These are phyloP conservation scores for Boletus patriciae DNA, from an alignment of 768 basidiomycete species.

Conservation along the genomic window DNA sequence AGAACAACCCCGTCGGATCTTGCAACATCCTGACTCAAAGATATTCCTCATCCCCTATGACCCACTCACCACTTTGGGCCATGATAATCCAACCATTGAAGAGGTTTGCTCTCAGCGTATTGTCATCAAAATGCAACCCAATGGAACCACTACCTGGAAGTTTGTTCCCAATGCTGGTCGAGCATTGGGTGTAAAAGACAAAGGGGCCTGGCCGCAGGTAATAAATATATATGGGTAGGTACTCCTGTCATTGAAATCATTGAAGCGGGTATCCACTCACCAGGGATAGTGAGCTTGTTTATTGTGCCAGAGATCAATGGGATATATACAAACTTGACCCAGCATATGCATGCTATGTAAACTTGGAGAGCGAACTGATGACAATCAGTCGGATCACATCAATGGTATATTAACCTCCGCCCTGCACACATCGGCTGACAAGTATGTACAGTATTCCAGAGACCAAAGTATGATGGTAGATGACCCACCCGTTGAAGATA, in stretches of 20 bases:
- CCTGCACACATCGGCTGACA: not conserved
- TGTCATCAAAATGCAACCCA: not conserved
- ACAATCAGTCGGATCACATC: not conserved
- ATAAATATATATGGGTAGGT: not conserved
- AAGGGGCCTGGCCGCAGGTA: not conserved
- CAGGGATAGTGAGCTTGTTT: not conserved
- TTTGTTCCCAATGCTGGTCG: not conserved
- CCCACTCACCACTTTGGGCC: not conserved
- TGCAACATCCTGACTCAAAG: not conserved
- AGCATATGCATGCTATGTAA: not conserved
- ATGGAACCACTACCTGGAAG: not conserved
- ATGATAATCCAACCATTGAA: not conserved
- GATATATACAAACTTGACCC: not conserved
- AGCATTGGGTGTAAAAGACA: not conserved
- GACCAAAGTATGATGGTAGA: not conserved
- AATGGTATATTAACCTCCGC: not conserved
- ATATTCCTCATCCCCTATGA: not conserved
- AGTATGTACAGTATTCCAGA: not conserved
- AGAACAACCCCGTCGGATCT: not conserved
- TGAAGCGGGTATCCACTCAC: no score
- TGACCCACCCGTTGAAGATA: not conserved
- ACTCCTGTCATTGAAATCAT: not conserved
- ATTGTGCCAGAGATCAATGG: not conserved
- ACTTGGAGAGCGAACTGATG: not conserved
- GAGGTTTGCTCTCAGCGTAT: not conserved